Evolutionary conservation across 2,329 filamentous ascomycete species (phyloP).

Genomic region (Aspergillus fructus): DNA sequence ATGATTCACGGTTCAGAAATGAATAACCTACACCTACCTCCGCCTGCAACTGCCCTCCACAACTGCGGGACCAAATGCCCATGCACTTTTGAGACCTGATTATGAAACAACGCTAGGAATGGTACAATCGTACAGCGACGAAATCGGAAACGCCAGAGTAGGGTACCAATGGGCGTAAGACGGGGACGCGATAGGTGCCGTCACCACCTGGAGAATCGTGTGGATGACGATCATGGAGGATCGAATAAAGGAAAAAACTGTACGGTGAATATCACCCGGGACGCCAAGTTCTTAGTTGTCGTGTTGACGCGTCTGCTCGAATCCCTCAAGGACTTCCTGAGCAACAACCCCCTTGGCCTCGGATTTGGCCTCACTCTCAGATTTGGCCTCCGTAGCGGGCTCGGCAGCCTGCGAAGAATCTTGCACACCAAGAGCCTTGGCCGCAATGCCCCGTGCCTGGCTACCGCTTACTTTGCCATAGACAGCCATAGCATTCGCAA

Average conservation of each 20-base stretch:
- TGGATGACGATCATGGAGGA: neutral
- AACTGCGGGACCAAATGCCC: neutral
- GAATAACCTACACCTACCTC: neutral
- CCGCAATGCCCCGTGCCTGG: constrained; percentile 65
- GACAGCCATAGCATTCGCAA: constrained; percentile 90
- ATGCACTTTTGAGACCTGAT: constrained; percentile 2
- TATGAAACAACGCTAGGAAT: constrained; percentile 4
- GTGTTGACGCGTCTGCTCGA: constrained; percentile 43
- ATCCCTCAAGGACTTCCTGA: constrained; percentile 50
- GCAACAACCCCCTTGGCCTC: constrained; percentile 26
- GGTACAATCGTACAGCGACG: constrained; percentile 1
- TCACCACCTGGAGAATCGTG: neutral
- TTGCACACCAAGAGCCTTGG: constrained; percentile 35
- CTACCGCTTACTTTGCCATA: constrained; percentile 89
- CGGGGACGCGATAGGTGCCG: neutral
- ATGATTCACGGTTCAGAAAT: constrained; percentile 11
- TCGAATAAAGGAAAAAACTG: neutral
- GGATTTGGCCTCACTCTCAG: constrained; percentile 12
- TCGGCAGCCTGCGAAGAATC: constrained; percentile 16
- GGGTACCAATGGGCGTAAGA: neutral
- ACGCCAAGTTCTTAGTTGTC: constrained; percentile 24
- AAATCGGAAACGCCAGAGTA: neutral
- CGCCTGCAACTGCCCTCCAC: neutral
- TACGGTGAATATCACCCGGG: constrained; percentile 3
- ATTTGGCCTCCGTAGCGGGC: constrained; percentile 17